Conservation (phyloP, 1,139 yeast species). For the Zhuliangozyma blackwelliae region DNA sequence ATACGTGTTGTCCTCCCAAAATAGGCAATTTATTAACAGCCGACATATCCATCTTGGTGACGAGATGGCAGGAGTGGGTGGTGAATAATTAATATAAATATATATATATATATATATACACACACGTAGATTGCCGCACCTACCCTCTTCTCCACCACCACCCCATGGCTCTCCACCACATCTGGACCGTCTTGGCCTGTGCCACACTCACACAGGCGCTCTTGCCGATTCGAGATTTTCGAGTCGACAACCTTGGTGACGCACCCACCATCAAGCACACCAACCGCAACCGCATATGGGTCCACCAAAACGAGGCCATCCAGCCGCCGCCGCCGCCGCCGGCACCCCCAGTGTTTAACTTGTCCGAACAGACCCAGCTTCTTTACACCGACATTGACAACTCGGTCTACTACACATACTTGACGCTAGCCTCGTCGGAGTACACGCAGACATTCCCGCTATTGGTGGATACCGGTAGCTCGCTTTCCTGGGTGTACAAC, state of each 20-base stretch:
- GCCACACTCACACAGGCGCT: conserved; percentile 7
- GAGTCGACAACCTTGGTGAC: conserved; percentile 8
- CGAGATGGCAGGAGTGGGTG: no score
- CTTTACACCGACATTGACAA: conserved; percentile 23
- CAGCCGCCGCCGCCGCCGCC: no score
- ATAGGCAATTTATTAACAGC: no score
- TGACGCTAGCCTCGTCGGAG: conserved; percentile 18
- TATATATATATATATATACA: no score
- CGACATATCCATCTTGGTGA: no score
- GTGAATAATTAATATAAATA: no score
- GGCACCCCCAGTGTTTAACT: background rate
- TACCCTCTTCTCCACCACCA: background rate
- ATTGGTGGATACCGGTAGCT: conserved; percentile 63
- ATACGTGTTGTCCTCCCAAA: no score
- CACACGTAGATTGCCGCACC: no score
- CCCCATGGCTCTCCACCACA: background rate
- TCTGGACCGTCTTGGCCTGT: background rate
- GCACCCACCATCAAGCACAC: background rate
- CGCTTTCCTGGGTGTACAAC: conserved; percentile 62
- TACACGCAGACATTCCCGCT: conserved; percentile 42
- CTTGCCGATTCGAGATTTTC: conserved; percentile 17
- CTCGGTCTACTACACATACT: conserved; percentile 24
- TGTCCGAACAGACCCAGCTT: conserved; percentile 18
- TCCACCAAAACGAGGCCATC: no score
- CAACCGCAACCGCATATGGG: background rate